Evolutionary conservation across 176 grass and related monocot genomes (phyloP).

Genomic region (Hordeum marinum): DNA sequence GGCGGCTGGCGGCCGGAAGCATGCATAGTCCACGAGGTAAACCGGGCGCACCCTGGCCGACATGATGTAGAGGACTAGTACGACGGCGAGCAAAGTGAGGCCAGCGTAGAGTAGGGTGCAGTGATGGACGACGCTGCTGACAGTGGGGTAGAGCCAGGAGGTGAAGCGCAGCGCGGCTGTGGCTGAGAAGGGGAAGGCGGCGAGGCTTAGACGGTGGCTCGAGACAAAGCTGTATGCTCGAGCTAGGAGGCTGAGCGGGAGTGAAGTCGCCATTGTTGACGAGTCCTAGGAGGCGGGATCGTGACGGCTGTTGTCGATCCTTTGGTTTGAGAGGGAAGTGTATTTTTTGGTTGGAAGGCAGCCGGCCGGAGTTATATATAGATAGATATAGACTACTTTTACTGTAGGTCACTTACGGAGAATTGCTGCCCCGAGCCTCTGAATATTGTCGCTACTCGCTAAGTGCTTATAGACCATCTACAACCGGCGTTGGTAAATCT

Average conservation of each 20-base stretch:
- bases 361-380: background rate
- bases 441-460: too few species aligned
- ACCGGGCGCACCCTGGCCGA: constrained; percentile 29
- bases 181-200: background rate
- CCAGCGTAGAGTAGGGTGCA: background rate
- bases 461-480: too few species aligned
- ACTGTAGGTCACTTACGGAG: too few species aligned
- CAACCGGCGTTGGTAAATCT: too few species aligned
- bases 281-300: background rate
- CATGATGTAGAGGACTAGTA: background rate
- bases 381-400: background rate
- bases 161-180: background rate
- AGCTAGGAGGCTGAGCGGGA: background rate
- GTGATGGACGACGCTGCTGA: background rate
- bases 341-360: background rate
- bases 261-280: background rate
- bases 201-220: background rate
- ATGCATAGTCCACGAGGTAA: constrained; percentile 71
- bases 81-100: constrained; percentile 3
- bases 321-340: background rate
- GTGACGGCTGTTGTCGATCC: background rate
- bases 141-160: background rate
- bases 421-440: too few species aligned
- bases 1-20: constrained; percentile 43
- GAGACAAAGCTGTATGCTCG: background rate